phyloP scores from a whole-genome alignment of 2,329 filamentous ascomycete species.

The Penicillium sp. region DNA sequence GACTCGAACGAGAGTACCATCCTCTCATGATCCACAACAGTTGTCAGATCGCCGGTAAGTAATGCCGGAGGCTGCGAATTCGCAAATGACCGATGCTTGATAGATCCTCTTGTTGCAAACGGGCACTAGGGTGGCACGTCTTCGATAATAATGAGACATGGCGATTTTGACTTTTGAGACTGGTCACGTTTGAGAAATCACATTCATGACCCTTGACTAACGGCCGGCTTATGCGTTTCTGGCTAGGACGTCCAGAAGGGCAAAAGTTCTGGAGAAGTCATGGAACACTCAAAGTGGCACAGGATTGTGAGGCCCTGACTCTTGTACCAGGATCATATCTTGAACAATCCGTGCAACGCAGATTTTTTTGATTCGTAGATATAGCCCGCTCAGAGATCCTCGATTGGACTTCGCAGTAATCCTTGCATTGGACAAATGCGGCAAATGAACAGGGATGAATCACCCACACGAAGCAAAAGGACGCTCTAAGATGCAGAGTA shows the following conservation, averaged over 20 bases:
- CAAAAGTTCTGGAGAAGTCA: neutral
- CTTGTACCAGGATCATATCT: neutral
- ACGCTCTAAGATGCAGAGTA: neutral
- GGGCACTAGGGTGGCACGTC: neutral
- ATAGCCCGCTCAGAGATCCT: neutral
- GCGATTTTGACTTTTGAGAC: neutral
- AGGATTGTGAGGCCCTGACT: neutral
- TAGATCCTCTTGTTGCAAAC: neutral
- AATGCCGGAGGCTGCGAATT: neutral
- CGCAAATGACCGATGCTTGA: neutral
- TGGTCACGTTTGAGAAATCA: neutral
- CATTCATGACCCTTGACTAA: neutral
- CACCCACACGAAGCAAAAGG: constrained; percentile 2
- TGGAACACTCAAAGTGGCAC: neutral
- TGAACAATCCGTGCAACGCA: neutral
- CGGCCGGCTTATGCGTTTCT: neutral
- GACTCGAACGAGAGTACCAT: neutral
- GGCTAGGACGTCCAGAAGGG: neutral
- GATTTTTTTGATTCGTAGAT: neutral
- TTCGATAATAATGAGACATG: neutral
- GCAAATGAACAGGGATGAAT: constrained; percentile 16
- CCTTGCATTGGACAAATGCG: neutral
- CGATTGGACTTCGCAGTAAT: neutral
- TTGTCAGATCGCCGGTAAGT: neutral
- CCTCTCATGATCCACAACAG: neutral